Evolutionary conservation across 164 flowering plant species (phyloP).

Genomic region (grape (Vitis vinifera)): DNA sequence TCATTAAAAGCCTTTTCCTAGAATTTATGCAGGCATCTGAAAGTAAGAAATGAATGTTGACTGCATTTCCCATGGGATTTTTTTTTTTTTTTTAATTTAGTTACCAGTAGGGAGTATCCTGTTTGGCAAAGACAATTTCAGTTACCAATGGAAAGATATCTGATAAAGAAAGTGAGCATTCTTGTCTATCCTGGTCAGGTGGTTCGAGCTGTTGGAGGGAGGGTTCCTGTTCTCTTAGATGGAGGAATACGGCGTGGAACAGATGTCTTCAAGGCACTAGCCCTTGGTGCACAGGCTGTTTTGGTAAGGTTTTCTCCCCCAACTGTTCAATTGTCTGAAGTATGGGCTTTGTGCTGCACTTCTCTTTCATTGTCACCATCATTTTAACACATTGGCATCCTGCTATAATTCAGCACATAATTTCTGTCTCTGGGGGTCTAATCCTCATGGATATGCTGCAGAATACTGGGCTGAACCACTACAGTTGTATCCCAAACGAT

Average conservation of each 20-base stretch:
- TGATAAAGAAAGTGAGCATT: not conserved
- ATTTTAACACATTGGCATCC: too few species aligned
- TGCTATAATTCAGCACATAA: too few species aligned
- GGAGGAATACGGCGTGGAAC: constrained; percentile 87
- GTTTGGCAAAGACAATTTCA: not conserved
- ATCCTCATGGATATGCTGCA: too few species aligned
- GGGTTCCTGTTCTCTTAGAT: constrained; percentile 70
- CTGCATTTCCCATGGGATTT: not conserved
- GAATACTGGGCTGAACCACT: too few species aligned
- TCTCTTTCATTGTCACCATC: too few species aligned
- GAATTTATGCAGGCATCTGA: not conserved
- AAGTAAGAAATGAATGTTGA: not conserved
- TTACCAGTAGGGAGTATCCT: not conserved
- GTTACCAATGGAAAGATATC: not conserved
- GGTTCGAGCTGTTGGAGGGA: constrained; percentile 67
- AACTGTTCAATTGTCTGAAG: not conserved
- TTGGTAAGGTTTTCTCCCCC: constrained; percentile 38
- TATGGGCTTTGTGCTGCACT: not conserved
- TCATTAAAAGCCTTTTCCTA: too few species aligned
- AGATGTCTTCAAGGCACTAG: constrained; percentile 85
- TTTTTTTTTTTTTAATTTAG: not conserved
- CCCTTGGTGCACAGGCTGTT: constrained; percentile 89
- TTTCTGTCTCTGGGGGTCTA: too few species aligned
- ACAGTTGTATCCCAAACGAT: too few species aligned
- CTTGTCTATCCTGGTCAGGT: constrained; percentile 30